Evolutionary conservation across 495 filamentous ascomycete genomes (phyloP).

Genomic region (Podospora sp.): DNA sequence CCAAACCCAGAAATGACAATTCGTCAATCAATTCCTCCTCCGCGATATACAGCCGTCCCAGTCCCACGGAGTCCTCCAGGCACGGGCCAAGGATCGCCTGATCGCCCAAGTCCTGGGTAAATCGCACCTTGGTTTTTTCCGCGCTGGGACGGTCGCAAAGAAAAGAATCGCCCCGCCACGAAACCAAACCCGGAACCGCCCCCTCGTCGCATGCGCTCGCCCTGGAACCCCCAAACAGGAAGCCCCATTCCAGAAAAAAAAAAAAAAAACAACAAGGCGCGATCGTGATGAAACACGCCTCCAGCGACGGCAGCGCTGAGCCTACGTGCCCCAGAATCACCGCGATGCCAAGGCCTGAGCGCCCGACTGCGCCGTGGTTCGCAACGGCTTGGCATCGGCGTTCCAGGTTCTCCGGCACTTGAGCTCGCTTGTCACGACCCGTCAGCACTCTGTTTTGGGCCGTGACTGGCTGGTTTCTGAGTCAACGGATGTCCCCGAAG

Average conservation of each 20-base stretch:
- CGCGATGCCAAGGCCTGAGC: background rate
- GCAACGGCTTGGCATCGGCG: background rate
- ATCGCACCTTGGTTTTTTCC: too few relatives aligned
- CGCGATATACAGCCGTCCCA: too few relatives aligned
- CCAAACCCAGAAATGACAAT: too few relatives aligned
- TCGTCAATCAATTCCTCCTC: too few relatives aligned
- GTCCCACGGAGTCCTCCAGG: too few relatives aligned
- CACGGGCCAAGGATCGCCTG: too few relatives aligned
- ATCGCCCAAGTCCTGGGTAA: too few relatives aligned
- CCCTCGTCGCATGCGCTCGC: background rate
- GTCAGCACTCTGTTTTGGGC: background rate
- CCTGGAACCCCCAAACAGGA: background rate
- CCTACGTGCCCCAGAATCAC: background rate
- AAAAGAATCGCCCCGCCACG: background rate
- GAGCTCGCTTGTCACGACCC: background rate
- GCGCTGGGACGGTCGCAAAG: too few relatives aligned
- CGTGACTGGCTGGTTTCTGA: background rate
- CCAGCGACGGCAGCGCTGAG: background rate
- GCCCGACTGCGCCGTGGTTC: background rate
- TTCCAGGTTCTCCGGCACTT: background rate
- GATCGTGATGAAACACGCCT: background rate
- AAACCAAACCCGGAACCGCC: background rate
- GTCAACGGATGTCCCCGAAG: background rate
- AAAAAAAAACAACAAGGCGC: background rate
- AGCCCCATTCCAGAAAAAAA: background rate